phyloP scores from a whole-genome alignment of 495 filamentous ascomycete genomes.

The Copromyces sp. region DNA sequence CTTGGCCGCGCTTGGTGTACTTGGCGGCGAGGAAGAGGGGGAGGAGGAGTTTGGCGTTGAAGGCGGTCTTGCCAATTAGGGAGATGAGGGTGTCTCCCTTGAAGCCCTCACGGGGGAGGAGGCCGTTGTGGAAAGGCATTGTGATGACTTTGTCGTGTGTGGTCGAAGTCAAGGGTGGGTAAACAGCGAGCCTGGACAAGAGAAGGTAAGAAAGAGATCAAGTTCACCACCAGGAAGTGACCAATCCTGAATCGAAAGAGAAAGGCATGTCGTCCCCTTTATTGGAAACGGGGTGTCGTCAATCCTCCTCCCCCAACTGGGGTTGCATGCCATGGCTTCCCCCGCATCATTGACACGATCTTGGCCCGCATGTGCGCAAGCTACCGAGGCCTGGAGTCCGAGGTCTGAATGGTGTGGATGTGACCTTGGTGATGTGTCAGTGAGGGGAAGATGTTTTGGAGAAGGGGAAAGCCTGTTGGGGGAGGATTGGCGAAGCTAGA shows the following conservation, averaged over 20 bases:
- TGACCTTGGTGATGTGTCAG: neutral
- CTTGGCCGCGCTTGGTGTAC: constrained; percentile 48
- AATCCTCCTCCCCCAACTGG: neutral
- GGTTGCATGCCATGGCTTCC: neutral
- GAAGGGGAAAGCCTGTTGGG: neutral
- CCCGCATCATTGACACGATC: neutral
- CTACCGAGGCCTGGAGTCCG: neutral
- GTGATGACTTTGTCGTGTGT: constrained; percentile 5
- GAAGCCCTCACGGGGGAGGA: constrained; percentile 47
- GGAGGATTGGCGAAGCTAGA: neutral
- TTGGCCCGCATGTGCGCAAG: neutral
- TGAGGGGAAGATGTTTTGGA: neutral
- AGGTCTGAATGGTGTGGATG: neutral
- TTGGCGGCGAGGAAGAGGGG: constrained; percentile 47
- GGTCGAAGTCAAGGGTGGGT: neutral
- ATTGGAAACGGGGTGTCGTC: neutral
- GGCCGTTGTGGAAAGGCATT: constrained; percentile 40
- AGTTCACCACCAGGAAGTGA: neutral
- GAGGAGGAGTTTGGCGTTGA: constrained; percentile 52
- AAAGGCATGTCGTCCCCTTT: neutral
- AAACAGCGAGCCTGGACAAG: neutral
- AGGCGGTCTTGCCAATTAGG: constrained; percentile 43
- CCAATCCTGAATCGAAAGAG: neutral
- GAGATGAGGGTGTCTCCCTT: constrained; percentile 48
- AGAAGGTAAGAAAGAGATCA: neutral